These are phyloP conservation scores for Aspergillus chevalieri DNA, from an alignment of 2,329 filamentous ascomycete species.

Conservation along the genomic window DNA sequence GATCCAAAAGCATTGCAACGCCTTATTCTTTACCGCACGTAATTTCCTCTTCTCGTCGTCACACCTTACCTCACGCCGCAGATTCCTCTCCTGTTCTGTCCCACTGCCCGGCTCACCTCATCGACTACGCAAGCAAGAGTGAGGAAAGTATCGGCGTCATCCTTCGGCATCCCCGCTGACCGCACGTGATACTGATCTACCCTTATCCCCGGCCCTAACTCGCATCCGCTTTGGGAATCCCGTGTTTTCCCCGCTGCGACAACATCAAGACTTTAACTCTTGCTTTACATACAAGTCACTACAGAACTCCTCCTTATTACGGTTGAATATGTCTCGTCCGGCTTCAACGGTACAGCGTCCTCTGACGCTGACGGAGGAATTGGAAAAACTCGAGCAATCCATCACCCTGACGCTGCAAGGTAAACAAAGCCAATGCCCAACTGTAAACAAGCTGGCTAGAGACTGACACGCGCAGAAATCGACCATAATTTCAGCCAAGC, in stretches of 20 bases:
- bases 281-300: no score
- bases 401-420: conserved; percentile 95
- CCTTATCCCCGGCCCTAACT: conserved; percentile 32
- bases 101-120: not conserved
- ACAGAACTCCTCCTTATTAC: not conserved
- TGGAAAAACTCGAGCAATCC: conserved; percentile 92
- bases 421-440: conserved; percentile 29
- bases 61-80: conserved; percentile 9
- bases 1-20: no score
- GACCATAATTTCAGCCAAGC: conserved; percentile 97
- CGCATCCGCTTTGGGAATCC: conserved; percentile 23
- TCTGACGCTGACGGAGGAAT: conserved; percentile 83
- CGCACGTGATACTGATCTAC: conserved; percentile 24
- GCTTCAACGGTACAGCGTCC: conserved; percentile 46
- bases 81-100: not conserved
- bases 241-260: conserved; percentile 21
- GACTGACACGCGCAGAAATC: conserved; percentile 62
- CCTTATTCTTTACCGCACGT: no score
- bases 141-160: conserved; percentile 3
- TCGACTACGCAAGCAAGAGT: not conserved
- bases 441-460: conserved; percentile 5
- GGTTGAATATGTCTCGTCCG: conserved; percentile 45
- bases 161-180: conserved; percentile 11
- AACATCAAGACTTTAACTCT: not conserved
- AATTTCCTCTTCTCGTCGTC: no score